These are phyloP conservation scores for Apium graveolens DNA, from an alignment of 129 eudicot genomes.

Conservation along the genomic window DNA sequence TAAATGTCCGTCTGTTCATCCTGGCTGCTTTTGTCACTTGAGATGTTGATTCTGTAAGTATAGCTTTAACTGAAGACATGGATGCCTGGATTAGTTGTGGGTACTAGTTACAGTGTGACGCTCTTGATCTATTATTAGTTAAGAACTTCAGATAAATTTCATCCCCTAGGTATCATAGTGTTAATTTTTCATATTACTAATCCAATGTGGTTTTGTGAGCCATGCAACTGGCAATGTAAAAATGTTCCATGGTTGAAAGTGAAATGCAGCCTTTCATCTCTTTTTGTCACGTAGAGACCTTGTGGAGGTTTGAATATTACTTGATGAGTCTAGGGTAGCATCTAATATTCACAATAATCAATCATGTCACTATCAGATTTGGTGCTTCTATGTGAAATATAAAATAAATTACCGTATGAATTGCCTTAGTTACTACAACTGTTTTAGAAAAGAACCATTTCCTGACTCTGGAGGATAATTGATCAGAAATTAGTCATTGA, in stretches of 20 bases:
- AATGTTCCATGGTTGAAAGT: neutral
- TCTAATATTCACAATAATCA: neutral
- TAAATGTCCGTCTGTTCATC: neutral
- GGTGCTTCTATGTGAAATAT: neutral
- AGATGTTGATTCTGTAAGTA: neutral
- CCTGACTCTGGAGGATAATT: neutral
- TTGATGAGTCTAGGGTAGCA: neutral
- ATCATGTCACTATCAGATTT: neutral
- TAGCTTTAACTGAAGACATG: neutral
- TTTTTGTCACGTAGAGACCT: neutral
- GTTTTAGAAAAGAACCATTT: no score
- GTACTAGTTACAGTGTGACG: neutral
- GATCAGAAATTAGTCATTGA: neutral
- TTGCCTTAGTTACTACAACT: neutral
- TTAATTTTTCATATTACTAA: neutral
- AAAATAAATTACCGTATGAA: neutral
- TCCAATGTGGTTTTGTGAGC: neutral
- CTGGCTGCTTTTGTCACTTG: neutral
- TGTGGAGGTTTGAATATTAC: neutral
- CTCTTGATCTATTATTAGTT: neutral
- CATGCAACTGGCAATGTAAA: neutral
- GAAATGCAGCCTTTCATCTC: neutral
- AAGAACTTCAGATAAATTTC: neutral
- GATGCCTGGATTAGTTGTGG: neutral
- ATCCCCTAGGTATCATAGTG: neutral